phyloP scores from a whole-genome alignment of 2,329 filamentous ascomycete genomes.

The Calonectria henricotiae region DNA sequence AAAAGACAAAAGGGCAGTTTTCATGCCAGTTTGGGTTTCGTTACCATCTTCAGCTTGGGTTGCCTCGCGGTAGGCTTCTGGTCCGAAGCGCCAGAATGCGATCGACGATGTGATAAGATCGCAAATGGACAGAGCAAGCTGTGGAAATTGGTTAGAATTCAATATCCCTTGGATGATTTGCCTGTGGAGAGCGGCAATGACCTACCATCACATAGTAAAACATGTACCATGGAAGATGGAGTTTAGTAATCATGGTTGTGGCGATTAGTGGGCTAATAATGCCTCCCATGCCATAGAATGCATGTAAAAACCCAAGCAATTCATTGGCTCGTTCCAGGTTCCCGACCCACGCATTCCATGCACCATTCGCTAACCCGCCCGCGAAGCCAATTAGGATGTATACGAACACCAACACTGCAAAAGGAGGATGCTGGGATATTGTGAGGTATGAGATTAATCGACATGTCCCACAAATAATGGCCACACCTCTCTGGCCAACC shows the following conservation, averaged over 20 bases:
- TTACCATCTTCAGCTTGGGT: slow-evolving; percentile 51
- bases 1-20: slow-evolving; percentile 59
- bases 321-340: slow-evolving; percentile 81
- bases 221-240: slow-evolving; percentile 75
- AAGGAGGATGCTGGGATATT: slow-evolving; percentile 77
- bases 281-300: slow-evolving; percentile 78
- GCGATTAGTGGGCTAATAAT: slow-evolving; percentile 80
- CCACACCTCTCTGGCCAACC: slow-evolving; percentile 69
- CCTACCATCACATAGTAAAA: slow-evolving; percentile 85
- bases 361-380: slow-evolving; percentile 76
- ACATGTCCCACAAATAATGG: slow-evolving; percentile 71
- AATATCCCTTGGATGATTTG: not conserved
- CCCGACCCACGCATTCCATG: slow-evolving; percentile 72
- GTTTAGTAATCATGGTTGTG: slow-evolving; percentile 79
- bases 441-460: slow-evolving; percentile 76
- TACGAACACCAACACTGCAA: slow-evolving; percentile 75
- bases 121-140: slow-evolving; percentile 39
- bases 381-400: slow-evolving; percentile 80
- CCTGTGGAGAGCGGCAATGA: not conserved
- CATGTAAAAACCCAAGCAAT: slow-evolving; percentile 79
- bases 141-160: not conserved
- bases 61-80: slow-evolving; percentile 67
- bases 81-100: slow-evolving; percentile 77
- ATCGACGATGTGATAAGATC: slow-evolving; percentile 59
- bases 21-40: slow-evolving; percentile 44